These are phyloP conservation scores for Penicillium nordicum DNA, from an alignment of 2,329 filamentous ascomycete species.

Conservation along the genomic window DNA sequence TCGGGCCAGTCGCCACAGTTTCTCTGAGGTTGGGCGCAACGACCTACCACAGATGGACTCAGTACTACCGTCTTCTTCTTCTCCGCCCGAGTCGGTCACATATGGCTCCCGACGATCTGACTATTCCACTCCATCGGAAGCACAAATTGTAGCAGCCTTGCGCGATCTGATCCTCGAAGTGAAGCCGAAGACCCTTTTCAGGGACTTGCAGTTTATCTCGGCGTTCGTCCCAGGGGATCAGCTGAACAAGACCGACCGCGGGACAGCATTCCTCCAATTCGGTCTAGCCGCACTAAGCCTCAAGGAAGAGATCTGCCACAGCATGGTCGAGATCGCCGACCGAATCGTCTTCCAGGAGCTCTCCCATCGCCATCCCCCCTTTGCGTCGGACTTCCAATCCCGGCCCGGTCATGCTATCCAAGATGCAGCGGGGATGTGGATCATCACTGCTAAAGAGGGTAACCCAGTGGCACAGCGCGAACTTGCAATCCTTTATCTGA, in stretches of 20 bases:
- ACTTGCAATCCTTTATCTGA: conserved; percentile 88
- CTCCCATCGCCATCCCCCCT: conserved; percentile 35
- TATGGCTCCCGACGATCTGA: conserved; percentile 41
- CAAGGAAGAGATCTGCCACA: conserved; percentile 81
- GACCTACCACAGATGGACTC: conserved; percentile 15
- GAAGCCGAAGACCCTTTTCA: conserved; percentile 75
- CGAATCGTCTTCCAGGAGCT: conserved; percentile 60
- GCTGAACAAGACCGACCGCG: conserved; percentile 56
- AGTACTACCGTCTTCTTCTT: conserved; percentile 23
- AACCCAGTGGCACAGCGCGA: conserved; percentile 86
- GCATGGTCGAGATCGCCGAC: conserved; percentile 74
- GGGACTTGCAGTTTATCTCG: conserved; percentile 71
- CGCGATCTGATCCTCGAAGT: conserved; percentile 66
- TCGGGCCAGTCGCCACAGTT: conserved; percentile 31
- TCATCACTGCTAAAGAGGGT: conserved; percentile 90
- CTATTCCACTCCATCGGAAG: conserved; percentile 57
- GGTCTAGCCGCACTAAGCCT: conserved; percentile 82
- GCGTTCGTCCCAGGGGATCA: conserved; percentile 58
- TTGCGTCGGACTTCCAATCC: conserved; percentile 29
- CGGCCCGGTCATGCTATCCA: conserved; percentile 45
- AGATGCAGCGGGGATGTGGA: conserved; percentile 84
- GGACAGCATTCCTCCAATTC: conserved; percentile 86
- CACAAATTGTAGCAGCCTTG: conserved; percentile 62
- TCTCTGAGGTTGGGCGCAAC: conserved; percentile 26
- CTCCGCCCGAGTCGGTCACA: conserved; percentile 30